Percentiles rank a stretch among this genome's conserved stretches.
phyloP scores from a whole-genome alignment of 768 basidiomycete genomes.

The Podaxis mareebaensis region DNA sequence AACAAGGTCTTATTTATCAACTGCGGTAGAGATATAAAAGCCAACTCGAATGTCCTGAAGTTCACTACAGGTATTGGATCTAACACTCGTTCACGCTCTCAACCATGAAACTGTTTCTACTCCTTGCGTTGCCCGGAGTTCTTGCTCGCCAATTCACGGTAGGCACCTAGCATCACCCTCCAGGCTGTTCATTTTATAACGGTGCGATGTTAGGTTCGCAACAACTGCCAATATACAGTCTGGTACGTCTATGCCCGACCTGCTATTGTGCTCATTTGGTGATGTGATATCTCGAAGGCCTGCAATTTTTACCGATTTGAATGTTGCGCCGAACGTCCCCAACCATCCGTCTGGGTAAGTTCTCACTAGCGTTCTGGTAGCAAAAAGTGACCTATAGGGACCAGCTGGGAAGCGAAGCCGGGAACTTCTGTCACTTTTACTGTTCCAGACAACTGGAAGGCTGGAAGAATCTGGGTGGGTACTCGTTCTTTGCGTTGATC shows the following conservation, averaged over 20 bases:
- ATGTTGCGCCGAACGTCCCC: slow-evolving; percentile 47
- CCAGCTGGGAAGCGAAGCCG: slow-evolving; percentile 42
- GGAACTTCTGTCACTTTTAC: slow-evolving; percentile 41
- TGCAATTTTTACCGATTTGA: slow-evolving; percentile 57
- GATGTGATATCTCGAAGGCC: slow-evolving; percentile 28
- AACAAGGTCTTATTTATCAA: background rate
- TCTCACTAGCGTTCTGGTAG: background rate
- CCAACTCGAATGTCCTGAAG: background rate
- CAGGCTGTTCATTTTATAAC: background rate
- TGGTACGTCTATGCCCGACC: slow-evolving; percentile 40
- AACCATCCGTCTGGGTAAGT: slow-evolving; percentile 42
- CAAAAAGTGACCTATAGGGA: background rate
- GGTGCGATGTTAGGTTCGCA: slow-evolving; percentile 39
- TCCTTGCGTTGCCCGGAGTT: background rate
- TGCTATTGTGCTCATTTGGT: background rate
- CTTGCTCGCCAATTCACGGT: background rate
- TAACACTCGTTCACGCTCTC: background rate
- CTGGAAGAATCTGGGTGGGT: slow-evolving; percentile 56
- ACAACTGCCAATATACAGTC: slow-evolving; percentile 64
- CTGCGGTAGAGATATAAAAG: background rate
- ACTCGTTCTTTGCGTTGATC: background rate
- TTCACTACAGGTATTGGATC: background rate
- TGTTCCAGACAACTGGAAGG: slow-evolving; percentile 64
- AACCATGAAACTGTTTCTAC: background rate
- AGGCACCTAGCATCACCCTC: background rate